Conservation (phyloP, 805 yeast species). For the Lipomyces sp. region DNA sequence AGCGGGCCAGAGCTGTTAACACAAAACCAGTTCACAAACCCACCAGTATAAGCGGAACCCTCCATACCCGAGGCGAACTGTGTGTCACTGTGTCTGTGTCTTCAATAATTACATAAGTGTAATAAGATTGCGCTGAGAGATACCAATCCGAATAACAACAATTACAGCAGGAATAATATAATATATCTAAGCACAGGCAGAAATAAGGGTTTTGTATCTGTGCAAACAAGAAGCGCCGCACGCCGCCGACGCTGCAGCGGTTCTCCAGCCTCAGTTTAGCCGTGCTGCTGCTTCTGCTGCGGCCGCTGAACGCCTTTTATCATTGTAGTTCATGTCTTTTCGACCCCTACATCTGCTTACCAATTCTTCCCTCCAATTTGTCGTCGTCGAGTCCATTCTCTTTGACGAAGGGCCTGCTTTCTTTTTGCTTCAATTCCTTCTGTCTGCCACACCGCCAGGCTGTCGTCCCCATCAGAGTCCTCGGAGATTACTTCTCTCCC, state of each 20-base stretch:
- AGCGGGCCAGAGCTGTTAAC: too few species aligned
- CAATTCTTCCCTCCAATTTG: neutral
- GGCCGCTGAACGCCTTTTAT: neutral
- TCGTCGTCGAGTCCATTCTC: neutral
- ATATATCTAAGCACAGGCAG: too few species aligned
- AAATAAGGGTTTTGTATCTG: too few species aligned
- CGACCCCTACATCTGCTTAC: neutral
- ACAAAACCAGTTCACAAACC: too few species aligned
- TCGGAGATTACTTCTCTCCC: conserved; percentile 2
- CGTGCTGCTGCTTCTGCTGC: neutral
- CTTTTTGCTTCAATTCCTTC: neutral
- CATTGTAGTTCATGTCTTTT: neutral
- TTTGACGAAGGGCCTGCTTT: neutral
- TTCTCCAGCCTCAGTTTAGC: too few species aligned
- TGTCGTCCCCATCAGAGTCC: conserved; percentile 11
- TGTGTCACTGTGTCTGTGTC: too few species aligned
- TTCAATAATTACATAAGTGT: too few species aligned
- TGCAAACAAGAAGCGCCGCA: neutral
- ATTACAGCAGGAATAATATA: too few species aligned
- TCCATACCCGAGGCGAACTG: too few species aligned
- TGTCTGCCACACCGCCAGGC: conserved; percentile 10
- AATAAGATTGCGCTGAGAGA: too few species aligned
- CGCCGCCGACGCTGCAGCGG: neutral
- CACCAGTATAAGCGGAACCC: too few species aligned
- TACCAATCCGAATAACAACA: too few species aligned